Base-by-base conservation (phyloP, 108 stramenopile genomes). In the Cyclotella sp. region DNA sequence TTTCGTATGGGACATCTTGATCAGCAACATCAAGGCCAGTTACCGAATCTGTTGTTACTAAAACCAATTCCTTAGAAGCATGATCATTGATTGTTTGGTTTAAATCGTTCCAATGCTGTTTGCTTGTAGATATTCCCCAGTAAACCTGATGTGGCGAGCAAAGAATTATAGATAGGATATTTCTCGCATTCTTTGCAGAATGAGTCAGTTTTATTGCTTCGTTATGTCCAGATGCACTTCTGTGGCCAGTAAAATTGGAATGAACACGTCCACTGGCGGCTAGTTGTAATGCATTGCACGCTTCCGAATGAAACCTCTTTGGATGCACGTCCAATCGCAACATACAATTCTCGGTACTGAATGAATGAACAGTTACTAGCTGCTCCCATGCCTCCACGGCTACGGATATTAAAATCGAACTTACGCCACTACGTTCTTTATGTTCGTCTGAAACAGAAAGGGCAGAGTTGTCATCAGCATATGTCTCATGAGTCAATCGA, bases 41-140 rank as follows among this genome's bases (percentile, higher is more conserved):
- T 59, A 47, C 49, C 18, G 41, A 57, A 73, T 83, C 77, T 4
- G 77, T 67, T 16, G 73, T 59, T 47, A 43, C 60, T 21, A 81
- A 27, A 4, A 46, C n/a, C 26, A 88, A 53, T 68, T 88, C 87
- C 45, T 77, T 68, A 21, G 59, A 73, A 16, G 87, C 87, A 59
- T 73, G 27, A 61, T 86, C 72, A 69, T 88, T 88, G 29, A 88
- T 55, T 39, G 21, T 83, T 22, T 73, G 46, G 54, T 83, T 76
- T 44, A 88, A 46, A 14, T 73, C 59, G 24, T 73, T 51, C 51
- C 63, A 75, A 58, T 85, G 78, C 14, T 60, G 21, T 46, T 73
- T 57, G 22, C 53, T 65, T n/a, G 41, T 46, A 30, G 76, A 62
- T 15, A 70, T 69, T 22, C 76, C 87, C 87, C 87, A 80, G 53